Base-by-base conservation (phyloP, 2,329 filamentous ascomycete species). In the Verticillium tricorpus region DNA sequence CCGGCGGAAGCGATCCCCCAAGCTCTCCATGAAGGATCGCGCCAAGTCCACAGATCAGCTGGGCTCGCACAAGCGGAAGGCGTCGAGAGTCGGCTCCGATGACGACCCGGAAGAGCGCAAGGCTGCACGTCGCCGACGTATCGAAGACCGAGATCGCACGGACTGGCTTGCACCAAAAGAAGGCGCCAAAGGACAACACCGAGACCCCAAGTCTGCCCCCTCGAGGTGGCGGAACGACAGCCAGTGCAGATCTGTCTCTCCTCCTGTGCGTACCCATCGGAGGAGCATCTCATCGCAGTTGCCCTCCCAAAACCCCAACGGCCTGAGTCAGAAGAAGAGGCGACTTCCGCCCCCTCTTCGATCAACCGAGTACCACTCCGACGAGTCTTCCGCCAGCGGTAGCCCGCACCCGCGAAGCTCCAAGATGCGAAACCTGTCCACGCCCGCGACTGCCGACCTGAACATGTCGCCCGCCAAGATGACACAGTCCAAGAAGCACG, bases 401-500 rank as follows among this genome's bases (percentile, higher is more conserved):
- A 86, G 84, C 66, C 84, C 85, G 11, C 82, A 85, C 63, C 82
- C 83, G 63, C 82, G 85, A 63, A 84, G 80, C 67, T 84, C 85
- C 54, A 86, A 85, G 65, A 69, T 85, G 59, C 83, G 84, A 56
- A 82, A 78, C 65, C 74, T 87, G 19, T 79, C 82, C 50, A 84
- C 84, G 1, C 83, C 85, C 8, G 78, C 80, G 12, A 82, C 83
- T 3, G 79, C 85, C 66, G 82, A 88, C 63, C 79, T 86, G 68
- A 78, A 85, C 68, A 82, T 88, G 67, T 87, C 91, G 58, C 83
- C 90, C 62, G 84, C 87, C 68, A 88, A 90, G 68, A 86, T 91
- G 74, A 78, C 78, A 0, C 85, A 86, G 2, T 90, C 92, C 72
- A 96, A 94, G 74, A 94, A 95, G 69, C 90, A 94, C 70, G 87